Base-by-base conservation (phyloP, 2,329 filamentous ascomycete species). In the Lizonia empirigonia region DNA sequence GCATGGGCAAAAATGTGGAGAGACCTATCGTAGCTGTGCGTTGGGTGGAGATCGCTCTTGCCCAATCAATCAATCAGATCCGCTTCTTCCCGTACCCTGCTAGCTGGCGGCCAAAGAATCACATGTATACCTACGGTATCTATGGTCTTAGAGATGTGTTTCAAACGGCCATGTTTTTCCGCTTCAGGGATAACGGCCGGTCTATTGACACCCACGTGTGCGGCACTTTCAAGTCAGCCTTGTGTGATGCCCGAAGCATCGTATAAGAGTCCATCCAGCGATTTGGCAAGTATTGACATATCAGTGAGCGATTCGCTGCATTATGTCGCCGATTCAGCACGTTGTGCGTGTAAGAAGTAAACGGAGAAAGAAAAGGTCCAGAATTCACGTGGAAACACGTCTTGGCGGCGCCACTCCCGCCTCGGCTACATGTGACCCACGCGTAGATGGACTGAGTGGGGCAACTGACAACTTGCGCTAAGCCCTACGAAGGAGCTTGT, bases 121-220 rank as follows among this genome's bases (percentile, higher is more conserved):
- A n/a, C n/a, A n/a, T n/a, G n/a, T n/a, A n/a, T n/a, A n/a, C n/a
- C n/a, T n/a, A n/a, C 24, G n/a, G 23, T 41, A 23, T 36, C 35
- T 10, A 10, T 36, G 30, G 36, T 20, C 40, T 45, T 45, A 41
- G 41, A 34, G 40, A 27, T 19, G 24, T 19, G 41, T 45, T 45
- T 41, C 41, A 26, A 41, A 36, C 24, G 4, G 23, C 23, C 30
- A 36, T 3, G 6, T 29, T 16, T 34, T 26, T 8, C 48, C 36
- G 30, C 33, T 45, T 41, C 32, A 16, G 35, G 36, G 24, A 9
- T 37, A 36, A 40, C 33, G 30, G 48, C 41, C 22, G 36, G 10
- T 10, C 29, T 7, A 10, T 29, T 39, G 24, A 18, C 30, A 35
- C 47, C 33, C 19, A 36, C 10, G 13, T 26, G 24, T 8, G 15